phyloP scores from a whole-genome alignment of 805 yeast genomes.

The Candida tibetensis region DNA sequence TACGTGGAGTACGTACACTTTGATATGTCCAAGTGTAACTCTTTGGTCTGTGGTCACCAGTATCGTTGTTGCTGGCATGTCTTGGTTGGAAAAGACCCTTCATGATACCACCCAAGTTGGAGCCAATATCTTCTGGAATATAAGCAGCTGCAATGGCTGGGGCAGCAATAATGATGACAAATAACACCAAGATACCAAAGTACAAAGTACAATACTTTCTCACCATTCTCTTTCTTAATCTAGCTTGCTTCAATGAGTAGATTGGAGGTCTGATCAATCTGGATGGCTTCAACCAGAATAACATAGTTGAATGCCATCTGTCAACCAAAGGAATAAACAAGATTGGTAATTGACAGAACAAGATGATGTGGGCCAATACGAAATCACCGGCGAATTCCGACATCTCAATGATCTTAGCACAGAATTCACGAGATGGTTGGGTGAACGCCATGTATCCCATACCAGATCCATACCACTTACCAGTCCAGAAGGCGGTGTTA shows the following conservation, averaged over 20 bases:
- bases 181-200: slow-evolving; percentile 64
- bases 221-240: slow-evolving; percentile 96
- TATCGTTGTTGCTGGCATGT: slow-evolving; percentile 76
- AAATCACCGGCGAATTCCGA: slow-evolving; percentile 97
- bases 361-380: slow-evolving; percentile 82
- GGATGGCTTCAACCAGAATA: slow-evolving; percentile 97
- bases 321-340: slow-evolving; percentile 84
- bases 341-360: slow-evolving; percentile 87
- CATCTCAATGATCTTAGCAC: slow-evolving; percentile 89
- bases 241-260: slow-evolving; percentile 92
- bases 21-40: slow-evolving; percentile 41
- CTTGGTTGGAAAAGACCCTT: slow-evolving; percentile 89
- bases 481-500: slow-evolving; percentile 99
- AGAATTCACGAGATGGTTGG: slow-evolving; percentile 93
- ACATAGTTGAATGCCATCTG: slow-evolving; percentile 96
- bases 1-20: slow-evolving; percentile 51
- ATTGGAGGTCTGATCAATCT: slow-evolving; percentile 98
- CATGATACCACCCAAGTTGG: slow-evolving; percentile 39
- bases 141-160: slow-evolving; percentile 83
- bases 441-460: slow-evolving; percentile 92
- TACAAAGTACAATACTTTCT: slow-evolving; percentile 85
- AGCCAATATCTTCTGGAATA: slow-evolving; percentile 39
- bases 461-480: slow-evolving; percentile 97
- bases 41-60: slow-evolving; percentile 51
- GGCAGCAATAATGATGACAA: slow-evolving; percentile 76